Conservation (phyloP, 768 basidiomycete species). For the Lyophyllum shimeji region DNA sequence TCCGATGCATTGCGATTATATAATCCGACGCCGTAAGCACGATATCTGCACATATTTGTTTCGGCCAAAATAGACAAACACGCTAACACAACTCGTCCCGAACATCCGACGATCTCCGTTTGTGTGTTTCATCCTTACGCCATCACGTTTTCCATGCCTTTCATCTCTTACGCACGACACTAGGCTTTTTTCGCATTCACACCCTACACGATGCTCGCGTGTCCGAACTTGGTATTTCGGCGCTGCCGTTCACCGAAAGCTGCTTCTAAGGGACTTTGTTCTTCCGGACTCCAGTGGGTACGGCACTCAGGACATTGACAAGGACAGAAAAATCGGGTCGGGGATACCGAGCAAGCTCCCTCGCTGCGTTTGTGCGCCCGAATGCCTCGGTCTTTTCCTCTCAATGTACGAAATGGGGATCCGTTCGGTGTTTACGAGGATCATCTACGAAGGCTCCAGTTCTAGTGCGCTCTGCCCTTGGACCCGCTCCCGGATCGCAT, state of each 20-base stretch:
- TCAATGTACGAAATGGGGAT: neutral
- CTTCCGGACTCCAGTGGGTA: too few species aligned
- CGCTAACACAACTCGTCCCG: neutral
- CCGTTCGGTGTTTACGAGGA: neutral
- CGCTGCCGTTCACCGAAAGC: neutral
- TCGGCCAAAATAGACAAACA: neutral
- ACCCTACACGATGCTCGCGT: neutral
- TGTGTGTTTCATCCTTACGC: neutral
- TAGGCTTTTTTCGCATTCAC: neutral
- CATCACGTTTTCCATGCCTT: neutral
- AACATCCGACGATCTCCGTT: neutral
- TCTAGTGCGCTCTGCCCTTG: neutral
- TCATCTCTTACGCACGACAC: too few species aligned
- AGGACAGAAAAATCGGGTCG: neutral
- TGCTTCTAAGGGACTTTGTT: neutral
- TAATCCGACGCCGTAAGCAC: too few species aligned
- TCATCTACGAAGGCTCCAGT: neutral
- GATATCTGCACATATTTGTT: neutral
- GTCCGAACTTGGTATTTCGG: neutral
- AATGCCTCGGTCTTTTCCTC: neutral
- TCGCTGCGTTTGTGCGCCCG: neutral
- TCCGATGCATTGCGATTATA: too few species aligned
- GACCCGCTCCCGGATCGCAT: neutral
- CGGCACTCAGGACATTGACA: neutral
- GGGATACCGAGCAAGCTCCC: neutral